These are phyloP conservation scores for Lanmaoa pseudosensibilis DNA, from an alignment of 768 basidiomycete species.

Conservation along the genomic window DNA sequence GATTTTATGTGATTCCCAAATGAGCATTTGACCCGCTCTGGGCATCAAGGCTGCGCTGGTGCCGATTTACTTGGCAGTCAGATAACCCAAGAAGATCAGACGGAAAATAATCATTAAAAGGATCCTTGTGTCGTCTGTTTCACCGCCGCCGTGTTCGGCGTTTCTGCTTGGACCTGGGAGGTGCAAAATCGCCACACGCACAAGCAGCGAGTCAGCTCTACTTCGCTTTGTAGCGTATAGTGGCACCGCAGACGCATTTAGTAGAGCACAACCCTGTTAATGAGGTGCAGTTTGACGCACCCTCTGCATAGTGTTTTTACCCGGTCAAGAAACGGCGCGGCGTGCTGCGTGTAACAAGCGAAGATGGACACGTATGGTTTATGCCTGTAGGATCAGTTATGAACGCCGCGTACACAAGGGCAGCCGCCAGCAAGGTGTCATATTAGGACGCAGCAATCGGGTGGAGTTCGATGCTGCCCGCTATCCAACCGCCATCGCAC, in stretches of 20 bases:
- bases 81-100: neutral
- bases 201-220: neutral
- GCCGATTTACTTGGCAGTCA: slow-evolving; percentile 14
- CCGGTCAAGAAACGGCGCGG: slow-evolving; percentile 12
- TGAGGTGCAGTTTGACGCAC: slow-evolving; percentile 16
- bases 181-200: slow-evolving; percentile 16
- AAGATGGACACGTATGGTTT: slow-evolving; percentile 12
- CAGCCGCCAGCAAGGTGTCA: slow-evolving; percentile 9
- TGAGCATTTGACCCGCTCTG: neutral
- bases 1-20: slow-evolving; percentile 16
- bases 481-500: slow-evolving; percentile 17
- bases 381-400: slow-evolving; percentile 20
- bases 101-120: slow-evolving; percentile 3
- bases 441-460: slow-evolving; percentile 13
- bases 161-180: slow-evolving; percentile 3
- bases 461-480: slow-evolving; percentile 21
- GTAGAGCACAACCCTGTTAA: slow-evolving; percentile 2
- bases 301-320: slow-evolving; percentile 1
- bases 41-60: slow-evolving; percentile 4
- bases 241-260: slow-evolving; percentile 13
- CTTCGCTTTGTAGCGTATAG: slow-evolving; percentile 7
- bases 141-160: slow-evolving; percentile 14
- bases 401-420: slow-evolving; percentile 24
- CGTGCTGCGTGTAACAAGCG: slow-evolving; percentile 21
- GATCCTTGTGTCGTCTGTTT: slow-evolving; percentile 1